Conservation (phyloP, 1,139 yeast species). For the Hemisphaericaspora lyxosophila region DNA sequence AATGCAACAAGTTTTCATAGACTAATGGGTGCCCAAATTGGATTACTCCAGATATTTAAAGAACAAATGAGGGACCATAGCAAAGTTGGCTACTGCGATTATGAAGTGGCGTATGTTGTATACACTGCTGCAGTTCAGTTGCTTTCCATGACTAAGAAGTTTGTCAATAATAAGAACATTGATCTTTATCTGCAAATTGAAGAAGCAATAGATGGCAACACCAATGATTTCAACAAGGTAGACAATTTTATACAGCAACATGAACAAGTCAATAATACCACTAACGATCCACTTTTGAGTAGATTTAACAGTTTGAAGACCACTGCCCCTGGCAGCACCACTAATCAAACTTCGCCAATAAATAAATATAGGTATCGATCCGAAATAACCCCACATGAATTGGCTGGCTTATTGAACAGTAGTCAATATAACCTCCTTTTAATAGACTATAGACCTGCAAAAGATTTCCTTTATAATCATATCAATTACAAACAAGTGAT, state of each 20-base stretch:
- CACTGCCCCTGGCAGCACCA: constrained; percentile 1
- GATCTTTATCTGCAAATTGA: constrained; percentile 24
- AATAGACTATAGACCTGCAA: constrained; percentile 65
- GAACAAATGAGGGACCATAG: constrained; percentile 30
- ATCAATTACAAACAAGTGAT: constrained; percentile 55
- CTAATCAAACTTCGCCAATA: background rate
- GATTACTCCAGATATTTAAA: constrained; percentile 36
- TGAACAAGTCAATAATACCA: background rate
- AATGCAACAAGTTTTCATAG: constrained; percentile 5
- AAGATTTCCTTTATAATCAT: constrained; percentile 59
- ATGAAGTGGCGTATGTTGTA: constrained; percentile 36
- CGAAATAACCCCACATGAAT: constrained; percentile 24
- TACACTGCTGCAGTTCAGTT: constrained; percentile 17
- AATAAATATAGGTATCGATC: constrained; percentile 22
- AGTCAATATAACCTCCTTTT: constrained; percentile 35
- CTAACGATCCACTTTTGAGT: constrained; percentile 22
- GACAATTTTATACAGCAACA: constrained; percentile 1
- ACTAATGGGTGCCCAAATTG: constrained; percentile 21
- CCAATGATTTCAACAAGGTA: constrained; percentile 11
- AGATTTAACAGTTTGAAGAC: constrained; percentile 19
- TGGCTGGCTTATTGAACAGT: constrained; percentile 19
- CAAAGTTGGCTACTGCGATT: constrained; percentile 37
- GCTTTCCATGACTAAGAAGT: constrained; percentile 11
- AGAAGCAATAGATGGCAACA: constrained; percentile 23
- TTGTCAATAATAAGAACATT: constrained; percentile 15